Base-by-base conservation (phyloP, 352 stramenopile species). In the Globisporangium cystogenes region DNA sequence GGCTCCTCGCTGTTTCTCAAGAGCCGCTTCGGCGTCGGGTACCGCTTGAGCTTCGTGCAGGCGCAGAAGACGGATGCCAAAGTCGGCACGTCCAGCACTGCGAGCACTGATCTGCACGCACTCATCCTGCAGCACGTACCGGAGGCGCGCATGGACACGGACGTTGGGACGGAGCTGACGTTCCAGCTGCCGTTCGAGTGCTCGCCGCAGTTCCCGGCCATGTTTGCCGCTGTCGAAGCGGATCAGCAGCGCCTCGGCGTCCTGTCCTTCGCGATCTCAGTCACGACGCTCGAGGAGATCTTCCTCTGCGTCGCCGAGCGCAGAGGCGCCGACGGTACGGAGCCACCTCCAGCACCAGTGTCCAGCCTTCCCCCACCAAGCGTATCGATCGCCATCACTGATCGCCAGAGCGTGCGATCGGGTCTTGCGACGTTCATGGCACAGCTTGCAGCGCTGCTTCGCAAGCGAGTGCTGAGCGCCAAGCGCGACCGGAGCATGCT, bases 211-310 rank as follows among this genome's bases (percentile, higher is more conserved):
- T 96, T 97, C 44, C 65, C 85, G 7, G 59, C 31, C 37, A 51
- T 97, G 23, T 94, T 97, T 59, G 60, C 79, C 18, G 74, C 68
- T 16, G 62, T 97, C 4, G 89, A 97, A 18, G 31, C 27, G 3
- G 39, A 61, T 15, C 69, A 74, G 6, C 0, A 27, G 0, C 58
- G 64, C 0, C 54, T 90, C 4, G 55, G 67, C 0, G 62, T 93
- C 33, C 18, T 62, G 7, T 87, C 76, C 26, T 93, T 86, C 37
- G 79, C 64, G 5, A 89, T 95, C 18, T 90, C 76, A 0, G 73
- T 90, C 21, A 96, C 87, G 7, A 95, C 88, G 20, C 69, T 96
- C 0, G 87, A 97, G 59, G 85, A 96, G 59, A 84, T 96, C 18
- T 97, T 97, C 45, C 58, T 97, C 6, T 93, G 92, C 36, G 85